These are phyloP conservation scores for Tricholoma hemisulphureum DNA, from an alignment of 768 basidiomycete species.

Conservation along the genomic window DNA sequence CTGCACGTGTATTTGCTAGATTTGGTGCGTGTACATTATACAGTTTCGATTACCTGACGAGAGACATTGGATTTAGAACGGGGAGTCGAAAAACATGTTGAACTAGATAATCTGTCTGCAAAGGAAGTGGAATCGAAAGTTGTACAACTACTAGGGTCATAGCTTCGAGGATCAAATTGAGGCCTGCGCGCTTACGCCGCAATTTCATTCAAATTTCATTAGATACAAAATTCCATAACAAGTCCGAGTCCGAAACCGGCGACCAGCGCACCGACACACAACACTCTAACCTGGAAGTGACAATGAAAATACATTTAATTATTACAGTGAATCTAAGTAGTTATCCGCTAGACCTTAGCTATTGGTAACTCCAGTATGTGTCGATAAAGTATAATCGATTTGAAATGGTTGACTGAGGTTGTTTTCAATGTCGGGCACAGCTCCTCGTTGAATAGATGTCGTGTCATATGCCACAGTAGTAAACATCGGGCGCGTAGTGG, in stretches of 20 bases:
- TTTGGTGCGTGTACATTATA: conserved; percentile 59
- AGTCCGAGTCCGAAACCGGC: no score
- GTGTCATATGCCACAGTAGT: background rate
- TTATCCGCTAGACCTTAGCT: background rate
- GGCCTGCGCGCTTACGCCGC: no score
- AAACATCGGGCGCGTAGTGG: background rate
- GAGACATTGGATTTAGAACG: conserved; percentile 50
- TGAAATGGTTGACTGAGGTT: background rate
- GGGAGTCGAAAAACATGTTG: conserved; percentile 78
- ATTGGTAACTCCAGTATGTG: background rate
- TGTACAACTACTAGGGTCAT: conserved; percentile 56
- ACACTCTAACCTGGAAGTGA: no score
- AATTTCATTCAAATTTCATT: no score
- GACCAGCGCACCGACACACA: no score
- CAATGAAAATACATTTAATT: no score
- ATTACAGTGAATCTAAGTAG: no score
- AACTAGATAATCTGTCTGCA: conserved; percentile 72
- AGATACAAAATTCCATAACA: no score
- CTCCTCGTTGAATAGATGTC: background rate
- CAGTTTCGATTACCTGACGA: conserved; percentile 1
- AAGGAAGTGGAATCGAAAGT: conserved; percentile 72
- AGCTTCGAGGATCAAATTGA: conserved; percentile 10
- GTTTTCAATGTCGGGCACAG: background rate
- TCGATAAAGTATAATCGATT: no score
- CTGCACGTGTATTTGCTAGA: conserved; percentile 79